Evolutionary conservation across 1,284 basidiomycete species (phyloP).

Genomic region (Malassezia furfur): DNA sequence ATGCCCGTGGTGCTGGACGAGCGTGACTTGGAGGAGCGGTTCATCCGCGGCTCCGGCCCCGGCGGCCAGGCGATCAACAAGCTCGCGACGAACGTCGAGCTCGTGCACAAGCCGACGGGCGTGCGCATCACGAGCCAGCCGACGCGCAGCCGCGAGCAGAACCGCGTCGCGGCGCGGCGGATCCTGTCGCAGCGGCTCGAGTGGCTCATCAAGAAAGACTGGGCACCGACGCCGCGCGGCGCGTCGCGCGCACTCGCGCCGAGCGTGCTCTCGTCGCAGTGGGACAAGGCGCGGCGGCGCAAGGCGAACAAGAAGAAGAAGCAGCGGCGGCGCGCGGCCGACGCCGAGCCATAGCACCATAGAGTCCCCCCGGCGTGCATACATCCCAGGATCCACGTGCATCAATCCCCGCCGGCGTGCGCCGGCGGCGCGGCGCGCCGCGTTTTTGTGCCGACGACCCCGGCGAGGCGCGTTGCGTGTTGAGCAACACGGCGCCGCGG

Average conservation of each 20-base stretch:
- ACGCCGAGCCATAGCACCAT: neutral
- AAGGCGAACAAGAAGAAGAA: slow-evolving; percentile 38
- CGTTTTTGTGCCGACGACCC: slow-evolving; percentile 1
- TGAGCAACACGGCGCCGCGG: neutral
- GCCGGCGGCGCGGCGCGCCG: neutral
- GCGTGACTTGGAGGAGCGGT: slow-evolving; percentile 33
- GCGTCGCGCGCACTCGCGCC: slow-evolving; percentile 17
- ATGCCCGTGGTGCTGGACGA: slow-evolving; percentile 37
- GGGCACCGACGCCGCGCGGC: neutral
- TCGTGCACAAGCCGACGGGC: slow-evolving; percentile 34
- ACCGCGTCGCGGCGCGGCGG: slow-evolving; percentile 32
- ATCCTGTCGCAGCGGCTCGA: slow-evolving; percentile 32
- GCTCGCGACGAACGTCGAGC: slow-evolving; percentile 34
- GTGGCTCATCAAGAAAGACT: slow-evolving; percentile 21
- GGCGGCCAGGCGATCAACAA: slow-evolving; percentile 48
- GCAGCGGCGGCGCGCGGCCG: slow-evolving; percentile 18
- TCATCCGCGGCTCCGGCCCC: slow-evolving; percentile 41
- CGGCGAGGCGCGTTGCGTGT: neutral
- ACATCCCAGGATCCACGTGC: neutral
- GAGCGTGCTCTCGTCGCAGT: slow-evolving; percentile 24
- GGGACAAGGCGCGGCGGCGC: slow-evolving; percentile 25
- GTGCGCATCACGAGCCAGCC: slow-evolving; percentile 38
- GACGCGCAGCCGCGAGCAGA: slow-evolving; percentile 29
- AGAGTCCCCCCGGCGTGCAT: neutral
- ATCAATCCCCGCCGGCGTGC: neutral